phyloP scores from a whole-genome alignment of 2,329 filamentous ascomycete species.

The Ceratocystis albifundus region DNA sequence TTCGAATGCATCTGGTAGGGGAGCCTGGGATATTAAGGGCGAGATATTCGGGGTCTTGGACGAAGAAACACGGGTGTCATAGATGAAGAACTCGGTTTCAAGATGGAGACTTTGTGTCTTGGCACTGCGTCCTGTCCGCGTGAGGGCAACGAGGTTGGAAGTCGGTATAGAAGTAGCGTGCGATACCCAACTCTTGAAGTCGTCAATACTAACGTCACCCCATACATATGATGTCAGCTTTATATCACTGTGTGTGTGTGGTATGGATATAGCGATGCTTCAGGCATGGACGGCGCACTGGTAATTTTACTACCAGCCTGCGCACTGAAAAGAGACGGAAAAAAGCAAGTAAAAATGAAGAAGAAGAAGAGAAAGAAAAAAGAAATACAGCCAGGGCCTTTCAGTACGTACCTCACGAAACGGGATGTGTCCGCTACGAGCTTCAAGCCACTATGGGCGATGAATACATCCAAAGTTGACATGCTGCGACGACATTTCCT shows the following conservation, averaged over 20 bases:
- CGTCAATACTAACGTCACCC: conserved; percentile 55
- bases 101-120: conserved; percentile 67
- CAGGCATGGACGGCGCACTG: conserved; percentile 12
- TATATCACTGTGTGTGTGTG: background rate
- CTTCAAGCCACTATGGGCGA: conserved; percentile 85
- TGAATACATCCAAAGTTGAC: conserved; percentile 57
- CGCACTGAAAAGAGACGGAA: background rate
- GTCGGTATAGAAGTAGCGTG: conserved; percentile 60
- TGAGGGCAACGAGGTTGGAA: conserved; percentile 78
- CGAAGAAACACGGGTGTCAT: conserved; percentile 67
- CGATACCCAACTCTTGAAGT: conserved; percentile 70
- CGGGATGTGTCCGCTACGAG: conserved; percentile 65
- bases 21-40: conserved; percentile 38
- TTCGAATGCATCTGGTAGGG: conserved; percentile 33
- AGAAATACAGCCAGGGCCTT: background rate
- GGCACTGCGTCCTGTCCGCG: conserved; percentile 69
- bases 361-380: background rate
- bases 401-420: conserved; percentile 53
- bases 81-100: conserved; percentile 87
- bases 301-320: background rate
- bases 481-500: conserved; percentile 22
- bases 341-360: background rate
- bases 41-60: conserved; percentile 39
- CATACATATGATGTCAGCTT: conserved; percentile 19
- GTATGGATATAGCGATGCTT: conserved; percentile 12